These are phyloP conservation scores for Globisporangium paddicum DNA, from an alignment of 352 stramenopile species.

Conservation along the genomic window DNA sequence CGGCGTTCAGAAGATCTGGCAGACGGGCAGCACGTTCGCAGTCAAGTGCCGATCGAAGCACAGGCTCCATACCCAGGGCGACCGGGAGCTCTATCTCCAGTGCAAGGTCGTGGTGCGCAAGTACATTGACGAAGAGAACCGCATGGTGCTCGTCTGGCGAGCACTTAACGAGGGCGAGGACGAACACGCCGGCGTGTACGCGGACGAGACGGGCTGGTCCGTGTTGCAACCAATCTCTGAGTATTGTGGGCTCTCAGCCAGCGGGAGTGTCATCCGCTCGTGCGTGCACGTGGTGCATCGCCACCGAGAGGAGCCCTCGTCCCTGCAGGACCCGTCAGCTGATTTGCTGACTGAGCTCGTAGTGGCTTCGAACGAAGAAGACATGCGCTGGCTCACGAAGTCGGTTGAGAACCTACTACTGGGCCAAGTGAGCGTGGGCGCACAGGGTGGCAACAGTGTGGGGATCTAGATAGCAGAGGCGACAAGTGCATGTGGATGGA, in stretches of 20 bases:
- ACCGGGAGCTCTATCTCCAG: not conserved
- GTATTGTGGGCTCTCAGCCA: not conserved
- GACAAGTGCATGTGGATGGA: too few species aligned
- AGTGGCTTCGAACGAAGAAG: not conserved
- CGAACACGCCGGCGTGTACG: not conserved
- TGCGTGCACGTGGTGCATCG: slow-evolving; percentile 5
- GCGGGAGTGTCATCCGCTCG: slow-evolving; percentile 3
- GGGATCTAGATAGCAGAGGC: not conserved
- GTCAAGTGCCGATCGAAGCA: not conserved
- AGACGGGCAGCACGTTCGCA: not conserved
- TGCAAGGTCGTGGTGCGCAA: not conserved
- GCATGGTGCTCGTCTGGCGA: slow-evolving; percentile 15
- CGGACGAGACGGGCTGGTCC: slow-evolving; percentile 11
- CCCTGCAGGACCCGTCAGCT: not conserved
- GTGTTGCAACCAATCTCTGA: not conserved
- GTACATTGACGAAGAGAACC: not conserved
- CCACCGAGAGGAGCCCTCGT: not conserved
- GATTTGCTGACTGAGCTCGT: not conserved
- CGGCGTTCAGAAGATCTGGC: slow-evolving; percentile 1
- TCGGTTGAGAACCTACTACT: slow-evolving; percentile 9
- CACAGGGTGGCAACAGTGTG: not conserved
- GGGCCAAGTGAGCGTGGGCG: not conserved
- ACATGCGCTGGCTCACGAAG: not conserved
- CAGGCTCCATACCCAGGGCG: not conserved
- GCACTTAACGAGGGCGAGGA: not conserved